Percentiles rank a stretch among this genome's conserved stretches.
Evolutionary conservation across 148 eudicot genomes (phyloP).

Genomic region (Heliamphora exappendiculata): DNA sequence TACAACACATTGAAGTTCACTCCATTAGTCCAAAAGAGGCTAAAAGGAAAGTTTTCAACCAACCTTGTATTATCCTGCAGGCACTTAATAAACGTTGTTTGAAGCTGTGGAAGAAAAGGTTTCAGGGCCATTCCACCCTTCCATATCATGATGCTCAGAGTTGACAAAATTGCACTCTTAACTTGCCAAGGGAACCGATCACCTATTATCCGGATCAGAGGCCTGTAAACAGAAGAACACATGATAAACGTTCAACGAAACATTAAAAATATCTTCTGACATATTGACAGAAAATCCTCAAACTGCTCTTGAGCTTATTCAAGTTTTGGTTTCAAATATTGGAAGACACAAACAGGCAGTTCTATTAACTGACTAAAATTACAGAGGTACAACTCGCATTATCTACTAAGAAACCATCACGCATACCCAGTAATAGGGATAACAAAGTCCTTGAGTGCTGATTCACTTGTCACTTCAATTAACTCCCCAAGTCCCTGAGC

Average conservation of each 20-base stretch:
- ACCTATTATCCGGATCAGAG: slow-evolving; percentile 91
- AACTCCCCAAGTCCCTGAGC: slow-evolving; percentile 95
- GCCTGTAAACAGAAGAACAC: slow-evolving; percentile 39
- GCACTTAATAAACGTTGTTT: slow-evolving; percentile 92
- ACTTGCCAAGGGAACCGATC: slow-evolving; percentile 99
- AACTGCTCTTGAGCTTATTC: background rate
- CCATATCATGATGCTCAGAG: slow-evolving; percentile 75
- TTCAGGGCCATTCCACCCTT: slow-evolving; percentile 90
- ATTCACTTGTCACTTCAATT: slow-evolving; percentile 92
- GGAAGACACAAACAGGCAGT: background rate
- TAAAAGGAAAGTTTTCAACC: background rate
- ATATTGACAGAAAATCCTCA: background rate
- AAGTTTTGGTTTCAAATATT: background rate
- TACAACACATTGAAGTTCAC: background rate
- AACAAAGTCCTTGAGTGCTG: slow-evolving; percentile 77
- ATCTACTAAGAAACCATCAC: background rate
- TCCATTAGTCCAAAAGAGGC: background rate
- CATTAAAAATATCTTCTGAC: background rate
- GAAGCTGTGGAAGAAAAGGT: slow-evolving; percentile 97
- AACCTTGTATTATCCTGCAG: slow-evolving; percentile 88
- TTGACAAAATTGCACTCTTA: slow-evolving; percentile 93
- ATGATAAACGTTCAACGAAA: background rate
- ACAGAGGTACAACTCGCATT: background rate
- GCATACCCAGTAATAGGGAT: slow-evolving; percentile 89
- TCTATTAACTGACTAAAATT: background rate